Percentiles rank a stretch among this genome's conserved stretches.
These are phyloP conservation scores for Starmerella bombi DNA, from an alignment of 805 yeast genomes.

Conservation along the genomic window DNA sequence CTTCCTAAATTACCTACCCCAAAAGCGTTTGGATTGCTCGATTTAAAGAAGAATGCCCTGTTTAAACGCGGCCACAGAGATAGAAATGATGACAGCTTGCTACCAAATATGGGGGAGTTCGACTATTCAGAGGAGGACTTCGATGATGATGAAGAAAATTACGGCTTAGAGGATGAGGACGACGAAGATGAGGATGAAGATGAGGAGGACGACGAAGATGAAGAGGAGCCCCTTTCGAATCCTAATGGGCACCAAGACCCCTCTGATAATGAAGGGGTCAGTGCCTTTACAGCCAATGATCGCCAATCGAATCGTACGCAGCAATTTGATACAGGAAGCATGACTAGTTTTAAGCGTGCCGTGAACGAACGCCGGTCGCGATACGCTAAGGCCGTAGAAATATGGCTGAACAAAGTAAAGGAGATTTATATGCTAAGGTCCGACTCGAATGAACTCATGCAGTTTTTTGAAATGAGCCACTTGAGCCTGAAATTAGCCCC, in stretches of 20 bases:
- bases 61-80: neutral
- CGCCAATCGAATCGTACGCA: neutral
- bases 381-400: conserved; percentile 35
- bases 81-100: neutral
- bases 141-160: conserved; percentile 2
- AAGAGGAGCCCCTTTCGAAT: neutral
- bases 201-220: conserved; percentile 1
- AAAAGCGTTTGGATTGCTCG: conserved; percentile 16
- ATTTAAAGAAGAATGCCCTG: neutral
- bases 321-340: neutral
- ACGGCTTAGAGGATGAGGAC: neutral
- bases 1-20: conserved; percentile 34
- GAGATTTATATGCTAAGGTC: conserved; percentile 52
- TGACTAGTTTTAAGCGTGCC: neutral
- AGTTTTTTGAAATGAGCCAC: conserved; percentile 82
- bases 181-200: conserved; percentile 4
- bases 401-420: conserved; percentile 53
- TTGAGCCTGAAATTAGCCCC: conserved; percentile 69
- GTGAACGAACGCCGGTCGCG: neutral
- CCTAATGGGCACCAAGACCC: neutral
- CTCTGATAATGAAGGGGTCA: neutral
- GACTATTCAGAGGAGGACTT: conserved; percentile 1
- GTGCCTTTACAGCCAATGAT: neutral
- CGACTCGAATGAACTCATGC: conserved; percentile 69
- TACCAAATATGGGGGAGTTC: neutral